A percentile compares a stretch with the other conserved stretches of the same genome.
These are phyloP conservation scores for Termitomyces sp. DNA, from an alignment of 768 basidiomycete genomes.

Conservation along the genomic window DNA sequence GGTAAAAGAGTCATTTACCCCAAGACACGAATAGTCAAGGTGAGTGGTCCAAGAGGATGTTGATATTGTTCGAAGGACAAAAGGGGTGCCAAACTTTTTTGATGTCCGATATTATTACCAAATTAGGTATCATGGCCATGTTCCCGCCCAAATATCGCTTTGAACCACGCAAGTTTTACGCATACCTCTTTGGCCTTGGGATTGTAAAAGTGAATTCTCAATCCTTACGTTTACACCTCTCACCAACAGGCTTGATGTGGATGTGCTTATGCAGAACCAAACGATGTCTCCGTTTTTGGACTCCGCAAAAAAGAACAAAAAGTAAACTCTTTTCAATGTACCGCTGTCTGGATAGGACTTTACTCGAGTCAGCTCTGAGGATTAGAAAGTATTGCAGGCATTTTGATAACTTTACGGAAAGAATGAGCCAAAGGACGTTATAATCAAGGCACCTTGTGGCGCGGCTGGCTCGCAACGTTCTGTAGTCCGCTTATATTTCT, in stretches of 20 bases:
- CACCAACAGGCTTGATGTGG: background rate
- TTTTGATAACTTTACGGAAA: too few species aligned
- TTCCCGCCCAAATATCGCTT: background rate
- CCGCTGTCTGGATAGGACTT: too few species aligned
- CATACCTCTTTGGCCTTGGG: background rate
- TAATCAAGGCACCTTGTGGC: too few species aligned
- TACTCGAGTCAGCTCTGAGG: too few species aligned
- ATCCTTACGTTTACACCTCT: background rate
- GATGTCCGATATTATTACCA: background rate
- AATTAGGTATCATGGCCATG: background rate
- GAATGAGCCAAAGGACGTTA: too few species aligned
- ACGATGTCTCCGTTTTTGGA: background rate
- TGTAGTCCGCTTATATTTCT: background rate
- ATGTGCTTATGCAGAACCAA: background rate
- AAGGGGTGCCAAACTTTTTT: background rate
- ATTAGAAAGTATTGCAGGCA: too few species aligned
- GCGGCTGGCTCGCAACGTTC: too few species aligned
- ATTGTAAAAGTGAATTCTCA: background rate
- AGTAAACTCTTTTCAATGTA: background rate
- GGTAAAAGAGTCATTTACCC: background rate
- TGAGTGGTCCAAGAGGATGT: background rate
- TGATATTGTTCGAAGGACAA: background rate
- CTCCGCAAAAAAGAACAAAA: background rate
- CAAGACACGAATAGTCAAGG: background rate
- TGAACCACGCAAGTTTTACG: background rate